Conservation (phyloP, 2,329 filamentous ascomycete species). For the Colletotrichum zoysiae region DNA sequence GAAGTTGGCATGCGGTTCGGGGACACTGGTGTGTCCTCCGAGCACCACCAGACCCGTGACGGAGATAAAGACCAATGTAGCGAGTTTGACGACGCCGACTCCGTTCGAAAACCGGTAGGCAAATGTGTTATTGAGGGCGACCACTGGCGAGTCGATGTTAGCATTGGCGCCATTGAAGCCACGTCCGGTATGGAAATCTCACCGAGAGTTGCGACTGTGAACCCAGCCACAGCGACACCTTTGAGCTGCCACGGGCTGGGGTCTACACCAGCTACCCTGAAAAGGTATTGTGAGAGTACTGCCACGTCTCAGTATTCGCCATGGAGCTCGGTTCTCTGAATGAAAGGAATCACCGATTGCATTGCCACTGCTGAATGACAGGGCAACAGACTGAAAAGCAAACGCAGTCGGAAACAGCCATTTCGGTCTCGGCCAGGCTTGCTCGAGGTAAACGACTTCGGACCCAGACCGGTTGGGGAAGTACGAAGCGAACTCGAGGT, state of each 20-base stretch:
- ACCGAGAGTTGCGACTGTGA: background rate
- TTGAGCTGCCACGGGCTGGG: background rate
- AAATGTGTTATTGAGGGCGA: background rate
- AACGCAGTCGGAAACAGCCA: conserved; percentile 56
- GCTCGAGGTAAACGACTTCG: conserved; percentile 76
- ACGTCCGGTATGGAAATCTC: background rate
- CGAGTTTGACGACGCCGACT: background rate
- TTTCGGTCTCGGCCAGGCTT: conserved; percentile 72
- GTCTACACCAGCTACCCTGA: background rate
- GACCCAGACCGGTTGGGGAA: conserved; percentile 75
- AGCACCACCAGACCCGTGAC: background rate
- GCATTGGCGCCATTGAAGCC: too few species aligned
- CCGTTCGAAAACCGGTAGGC: background rate
- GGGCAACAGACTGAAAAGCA: background rate
- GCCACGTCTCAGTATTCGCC: background rate
- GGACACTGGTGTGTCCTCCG: background rate
- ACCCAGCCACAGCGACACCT: background rate
- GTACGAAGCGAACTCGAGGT: conserved; percentile 73
- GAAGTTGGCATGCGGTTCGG: background rate
- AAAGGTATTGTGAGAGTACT: background rate
- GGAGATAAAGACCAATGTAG: background rate
- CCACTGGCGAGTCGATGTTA: background rate
- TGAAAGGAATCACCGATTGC: background rate
- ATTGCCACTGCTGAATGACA: background rate
- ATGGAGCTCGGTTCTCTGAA: too few species aligned